Evolutionary conservation across 352 stramenopile species (phyloP), one percentile per base, ranked within the genome.

Genomic region (Pythium guiyangense): DNA sequence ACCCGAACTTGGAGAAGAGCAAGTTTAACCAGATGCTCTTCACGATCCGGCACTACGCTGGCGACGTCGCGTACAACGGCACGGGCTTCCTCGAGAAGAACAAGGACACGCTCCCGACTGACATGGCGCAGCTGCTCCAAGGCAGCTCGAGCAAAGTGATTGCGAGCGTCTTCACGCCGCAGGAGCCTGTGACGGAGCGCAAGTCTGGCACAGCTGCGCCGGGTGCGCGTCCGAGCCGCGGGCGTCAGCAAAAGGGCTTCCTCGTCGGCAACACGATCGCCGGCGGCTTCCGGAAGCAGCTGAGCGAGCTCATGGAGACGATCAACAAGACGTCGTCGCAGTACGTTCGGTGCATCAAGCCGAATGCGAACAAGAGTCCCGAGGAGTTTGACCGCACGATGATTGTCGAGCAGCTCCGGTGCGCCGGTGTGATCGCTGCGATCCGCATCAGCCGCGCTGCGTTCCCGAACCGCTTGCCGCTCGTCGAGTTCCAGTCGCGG

Each of bases 331-430:
- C 86, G n/a, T 76, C 71, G 26, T 88, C 82, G 12, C 79, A 91
- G 66, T 96, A 96, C 57, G 85, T 96, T 37, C 87, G 88, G 14
- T 96, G 85, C 58, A 95, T 96, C 79, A 96, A 96, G 66, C 88
- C 96, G 11, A 96, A 96, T 59, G 77, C 78, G 20, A 90, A 91
- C 75, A 94, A 96, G 69, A 88, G 77, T 37, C 74, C 83, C 5
- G 59, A 67, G 15, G 77, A 91, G 64, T 95, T 94, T 49, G 79
- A 99, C 54, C 77, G 83, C 15, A 53, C 71, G 31, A 90, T 91
- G 83, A 93, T 96, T 63, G 81, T 95, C 39, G 86, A 96, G 59
- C 86, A 96, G 64, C 73, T 96, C 18, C 82, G 87, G 37, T 96
- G 86, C 52, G 87, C 87, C n/a, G 87, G 86, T 71, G 87, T 96